Evolutionary conservation across 2,329 filamentous ascomycete species (phyloP).

Genomic region (Cryoendolithus antarcticus): DNA sequence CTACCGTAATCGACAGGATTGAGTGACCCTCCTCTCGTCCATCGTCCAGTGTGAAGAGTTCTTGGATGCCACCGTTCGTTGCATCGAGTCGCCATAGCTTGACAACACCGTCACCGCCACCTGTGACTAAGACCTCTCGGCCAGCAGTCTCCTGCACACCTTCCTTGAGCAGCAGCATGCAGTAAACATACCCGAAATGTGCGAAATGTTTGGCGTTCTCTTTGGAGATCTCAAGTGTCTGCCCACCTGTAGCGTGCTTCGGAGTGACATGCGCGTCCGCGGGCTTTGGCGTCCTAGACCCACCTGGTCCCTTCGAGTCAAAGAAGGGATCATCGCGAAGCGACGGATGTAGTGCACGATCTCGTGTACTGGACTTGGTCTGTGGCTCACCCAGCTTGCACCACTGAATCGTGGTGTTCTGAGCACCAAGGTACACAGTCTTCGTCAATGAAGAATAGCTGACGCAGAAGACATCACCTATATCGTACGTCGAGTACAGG

Average conservation of each 20-base stretch:
- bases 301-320: constrained; percentile 77
- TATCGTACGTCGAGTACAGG: constrained; percentile 85
- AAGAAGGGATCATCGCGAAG: constrained; percentile 82
- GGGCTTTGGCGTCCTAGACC: constrained; percentile 62
- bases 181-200: constrained; percentile 91
- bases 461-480: constrained; percentile 93
- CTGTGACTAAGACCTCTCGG: constrained; percentile 72
- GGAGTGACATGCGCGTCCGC: constrained; percentile 41
- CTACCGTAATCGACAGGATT: constrained; percentile 67
- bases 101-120: constrained; percentile 85
- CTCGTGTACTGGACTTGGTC: constrained; percentile 3
- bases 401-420: constrained; percentile 95
- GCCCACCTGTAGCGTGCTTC: constrained; percentile 43
- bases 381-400: constrained; percentile 36
- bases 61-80: constrained; percentile 48
- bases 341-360: constrained; percentile 47
- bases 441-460: constrained; percentile 69
- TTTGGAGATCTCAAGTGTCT: constrained; percentile 67
- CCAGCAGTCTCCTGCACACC: constrained; percentile 56
- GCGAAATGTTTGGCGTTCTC: constrained; percentile 78
- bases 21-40: constrained; percentile 45
- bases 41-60: constrained; percentile 56
- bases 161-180: constrained; percentile 76
- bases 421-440: constrained; percentile 80
- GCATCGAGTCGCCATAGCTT: constrained; percentile 74